phyloP scores from a whole-genome alignment of 176 grass and related monocot species.

The Bolboschoenus planiculmis region DNA sequence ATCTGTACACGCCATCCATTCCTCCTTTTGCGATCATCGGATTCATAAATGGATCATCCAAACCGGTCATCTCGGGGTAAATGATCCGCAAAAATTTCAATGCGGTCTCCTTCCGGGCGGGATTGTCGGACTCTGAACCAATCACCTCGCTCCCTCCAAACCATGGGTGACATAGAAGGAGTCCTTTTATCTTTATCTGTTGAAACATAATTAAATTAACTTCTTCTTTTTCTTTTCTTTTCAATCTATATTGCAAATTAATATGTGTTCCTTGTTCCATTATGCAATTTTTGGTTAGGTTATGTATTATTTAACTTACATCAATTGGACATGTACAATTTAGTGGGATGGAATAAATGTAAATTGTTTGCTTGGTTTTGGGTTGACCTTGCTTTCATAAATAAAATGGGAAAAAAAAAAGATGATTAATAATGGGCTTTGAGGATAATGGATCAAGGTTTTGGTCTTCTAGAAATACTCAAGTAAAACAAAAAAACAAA shows the following conservation, averaged over 20 bases:
- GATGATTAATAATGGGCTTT: too few species aligned
- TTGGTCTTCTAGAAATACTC: too few species aligned
- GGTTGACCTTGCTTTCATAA: not conserved
- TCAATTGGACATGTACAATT: too few species aligned
- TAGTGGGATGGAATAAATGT: too few species aligned
- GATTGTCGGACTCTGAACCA: not conserved
- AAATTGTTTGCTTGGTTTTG: not conserved
- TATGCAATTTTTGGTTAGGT: too few species aligned
- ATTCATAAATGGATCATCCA: conserved; percentile 49
- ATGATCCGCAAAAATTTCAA: conserved; percentile 27
- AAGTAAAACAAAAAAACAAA: not conserved
- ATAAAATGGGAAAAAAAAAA: not conserved
- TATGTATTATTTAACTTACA: too few species aligned
- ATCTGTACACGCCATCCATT: conserved; percentile 20
- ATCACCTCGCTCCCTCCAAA: conserved; percentile 18
- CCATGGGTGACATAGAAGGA: conserved; percentile 21
- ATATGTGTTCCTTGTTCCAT: not conserved
- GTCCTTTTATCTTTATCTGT: conserved; percentile 29
- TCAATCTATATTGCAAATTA: not conserved
- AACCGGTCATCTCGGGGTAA: conserved; percentile 18
- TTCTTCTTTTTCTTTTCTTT: not conserved
- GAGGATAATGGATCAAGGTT: not conserved
- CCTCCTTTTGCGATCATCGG: conserved; percentile 27
- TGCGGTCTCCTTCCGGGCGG: not conserved
- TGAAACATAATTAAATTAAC: conserved; percentile 14